Percentiles rank a stretch among this genome's conserved stretches.
phyloP scores from a whole-genome alignment of 768 basidiomycete species.

The Jaapia argillacea region DNA sequence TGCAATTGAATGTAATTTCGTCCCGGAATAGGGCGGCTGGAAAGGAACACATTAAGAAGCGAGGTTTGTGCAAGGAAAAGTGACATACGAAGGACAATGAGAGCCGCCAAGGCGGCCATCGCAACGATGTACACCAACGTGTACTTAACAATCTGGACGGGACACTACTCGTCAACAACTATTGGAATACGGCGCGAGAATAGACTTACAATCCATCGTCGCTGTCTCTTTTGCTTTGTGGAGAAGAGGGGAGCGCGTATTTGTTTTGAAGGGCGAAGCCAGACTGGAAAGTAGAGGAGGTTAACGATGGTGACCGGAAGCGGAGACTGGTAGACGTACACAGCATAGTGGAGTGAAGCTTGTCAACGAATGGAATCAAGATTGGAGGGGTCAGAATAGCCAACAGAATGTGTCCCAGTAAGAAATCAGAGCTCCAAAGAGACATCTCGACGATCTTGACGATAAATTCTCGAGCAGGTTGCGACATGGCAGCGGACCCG shows the following conservation, averaged over 20 bases:
- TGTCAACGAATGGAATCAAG: conserved; percentile 81
- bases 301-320: no score
- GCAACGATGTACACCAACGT: conserved; percentile 73
- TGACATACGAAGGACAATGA: conserved; percentile 74
- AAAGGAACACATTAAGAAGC: conserved; percentile 5
- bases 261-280: conserved; percentile 92
- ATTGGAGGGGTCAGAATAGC: conserved; percentile 80
- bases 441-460: conserved; percentile 99
- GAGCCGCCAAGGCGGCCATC: conserved; percentile 66
- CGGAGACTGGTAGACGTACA: conserved; percentile 32
- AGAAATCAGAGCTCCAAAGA: conserved; percentile 92
- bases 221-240: conserved; percentile 85
- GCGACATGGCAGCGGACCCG: conserved; percentile 85
- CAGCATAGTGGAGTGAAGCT: conserved; percentile 86
- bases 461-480: conserved; percentile 93
- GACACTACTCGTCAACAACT: conserved; percentile 1
- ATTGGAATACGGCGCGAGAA: neutral
- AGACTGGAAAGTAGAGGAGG: conserved; percentile 42
- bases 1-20: conserved; percentile 67
- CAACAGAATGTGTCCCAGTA: conserved; percentile 75
- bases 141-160: conserved; percentile 65
- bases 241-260: conserved; percentile 91
- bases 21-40: conserved; percentile 77
- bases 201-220: conserved; percentile 74
- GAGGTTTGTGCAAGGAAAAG: conserved; percentile 5